Evolutionary conservation across 1,139 yeast genomes (phyloP).

Genomic region (Hyphopichia khmerensis): DNA sequence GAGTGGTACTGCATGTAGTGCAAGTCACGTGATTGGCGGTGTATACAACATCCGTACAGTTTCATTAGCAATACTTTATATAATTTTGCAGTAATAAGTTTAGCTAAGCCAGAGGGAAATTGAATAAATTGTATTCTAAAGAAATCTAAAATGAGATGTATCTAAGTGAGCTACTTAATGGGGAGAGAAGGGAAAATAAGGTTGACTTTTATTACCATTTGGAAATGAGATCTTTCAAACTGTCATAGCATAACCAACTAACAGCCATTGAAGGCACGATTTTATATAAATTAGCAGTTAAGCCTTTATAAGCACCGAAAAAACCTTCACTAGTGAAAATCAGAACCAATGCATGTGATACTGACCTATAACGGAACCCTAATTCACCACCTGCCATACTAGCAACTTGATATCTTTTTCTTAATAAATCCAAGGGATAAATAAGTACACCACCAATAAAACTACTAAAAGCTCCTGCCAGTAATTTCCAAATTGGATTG

Average conservation of each 20-base stretch:
- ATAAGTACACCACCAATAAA: conserved; percentile 78
- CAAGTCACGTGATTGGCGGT: background rate
- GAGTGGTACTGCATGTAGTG: background rate
- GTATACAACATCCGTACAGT: background rate
- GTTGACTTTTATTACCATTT: too few species aligned
- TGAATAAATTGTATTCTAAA: too few species aligned
- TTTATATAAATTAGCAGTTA: conserved; percentile 84
- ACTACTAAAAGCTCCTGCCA: conserved; percentile 76
- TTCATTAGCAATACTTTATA: too few species aligned
- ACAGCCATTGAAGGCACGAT: conserved; percentile 96
- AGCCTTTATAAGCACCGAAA: conserved; percentile 82
- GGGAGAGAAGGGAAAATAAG: too few species aligned
- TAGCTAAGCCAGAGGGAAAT: too few species aligned
- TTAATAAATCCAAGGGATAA: conserved; percentile 84
- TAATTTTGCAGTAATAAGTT: too few species aligned
- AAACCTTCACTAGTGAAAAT: conserved; percentile 76
- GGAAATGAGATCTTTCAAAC: conserved; percentile 45
- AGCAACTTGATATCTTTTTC: conserved; percentile 90
- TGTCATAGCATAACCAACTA: conserved; percentile 85
- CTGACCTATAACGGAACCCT: conserved; percentile 78
- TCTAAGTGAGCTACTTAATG: too few species aligned
- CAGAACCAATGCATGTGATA: conserved; percentile 65
- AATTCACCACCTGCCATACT: conserved; percentile 75
- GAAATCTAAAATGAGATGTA: too few species aligned
- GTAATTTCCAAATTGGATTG: conserved; percentile 57